phyloP scores from a whole-genome alignment of 73 alveolate genomes.

The Uronychia binucleata region DNA sequence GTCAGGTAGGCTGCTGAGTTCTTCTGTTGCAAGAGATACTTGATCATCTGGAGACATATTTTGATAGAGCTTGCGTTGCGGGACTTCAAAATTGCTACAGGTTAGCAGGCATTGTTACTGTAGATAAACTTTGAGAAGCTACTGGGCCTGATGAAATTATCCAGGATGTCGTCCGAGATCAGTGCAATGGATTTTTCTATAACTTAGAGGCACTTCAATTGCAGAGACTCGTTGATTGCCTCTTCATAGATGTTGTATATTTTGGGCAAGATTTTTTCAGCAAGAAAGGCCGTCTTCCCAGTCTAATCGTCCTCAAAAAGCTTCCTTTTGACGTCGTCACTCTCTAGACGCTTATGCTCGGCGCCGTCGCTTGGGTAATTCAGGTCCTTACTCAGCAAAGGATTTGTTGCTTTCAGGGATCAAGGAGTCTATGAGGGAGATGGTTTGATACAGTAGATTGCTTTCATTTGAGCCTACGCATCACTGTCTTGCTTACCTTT shows the following conservation, averaged over 20 bases:
- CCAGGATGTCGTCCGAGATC: slow-evolving; percentile 39
- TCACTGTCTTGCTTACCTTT: background rate
- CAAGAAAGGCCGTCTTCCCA: slow-evolving; percentile 18
- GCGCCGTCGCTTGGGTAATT: background rate
- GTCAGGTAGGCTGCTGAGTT: slow-evolving; percentile 27
- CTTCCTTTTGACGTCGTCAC: background rate
- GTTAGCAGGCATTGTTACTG: background rate
- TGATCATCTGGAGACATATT: slow-evolving; percentile 34
- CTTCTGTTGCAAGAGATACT: slow-evolving; percentile 26
- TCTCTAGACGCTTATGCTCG: background rate
- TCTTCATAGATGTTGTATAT: slow-evolving; percentile 43
- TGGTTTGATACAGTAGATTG: background rate
- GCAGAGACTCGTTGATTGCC: slow-evolving; percentile 9
- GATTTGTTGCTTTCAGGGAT: background rate
- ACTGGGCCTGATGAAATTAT: slow-evolving; percentile 43
- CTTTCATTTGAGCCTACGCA: background rate
- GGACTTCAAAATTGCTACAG: slow-evolving; percentile 10
- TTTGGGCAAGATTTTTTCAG: slow-evolving; percentile 57
- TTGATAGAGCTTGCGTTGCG: slow-evolving; percentile 27
- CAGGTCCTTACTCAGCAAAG: too few species aligned
- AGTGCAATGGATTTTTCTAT: slow-evolving; percentile 48
- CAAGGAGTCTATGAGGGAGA: background rate
- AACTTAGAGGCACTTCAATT: slow-evolving; percentile 35
- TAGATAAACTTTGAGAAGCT: slow-evolving; percentile 43
- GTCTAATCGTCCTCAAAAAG: slow-evolving; percentile 4